Evolutionary conservation across 2,329 filamentous ascomycete species (phyloP).

Genomic region (Curvularia lunata): DNA sequence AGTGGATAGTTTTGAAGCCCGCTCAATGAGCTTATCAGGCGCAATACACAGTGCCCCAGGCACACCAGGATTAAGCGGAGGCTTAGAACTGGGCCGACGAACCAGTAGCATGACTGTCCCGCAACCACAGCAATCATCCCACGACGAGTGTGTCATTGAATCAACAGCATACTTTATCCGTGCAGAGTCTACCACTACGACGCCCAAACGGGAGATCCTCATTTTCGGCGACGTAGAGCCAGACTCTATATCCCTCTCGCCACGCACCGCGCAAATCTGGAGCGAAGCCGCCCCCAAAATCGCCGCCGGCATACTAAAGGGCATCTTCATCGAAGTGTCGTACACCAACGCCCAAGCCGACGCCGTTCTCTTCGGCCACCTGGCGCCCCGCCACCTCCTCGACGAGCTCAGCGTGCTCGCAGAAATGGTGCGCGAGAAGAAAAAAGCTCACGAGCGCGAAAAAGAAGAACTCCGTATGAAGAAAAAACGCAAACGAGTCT

Average conservation of each 20-base stretch:
- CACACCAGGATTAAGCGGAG: slow-evolving; percentile 38
- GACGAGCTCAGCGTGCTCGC: slow-evolving; percentile 78
- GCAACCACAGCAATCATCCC: slow-evolving; percentile 27
- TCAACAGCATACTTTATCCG: slow-evolving; percentile 94
- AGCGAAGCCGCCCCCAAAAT: slow-evolving; percentile 87
- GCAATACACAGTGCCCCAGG: slow-evolving; percentile 45
- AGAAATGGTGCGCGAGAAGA: slow-evolving; percentile 66
- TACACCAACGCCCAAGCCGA: slow-evolving; percentile 83
- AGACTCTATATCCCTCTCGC: slow-evolving; percentile 80
- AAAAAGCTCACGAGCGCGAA: slow-evolving; percentile 43
- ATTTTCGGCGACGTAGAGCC: slow-evolving; percentile 97
- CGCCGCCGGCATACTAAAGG: slow-evolving; percentile 71
- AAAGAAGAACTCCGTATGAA: slow-evolving; percentile 52
- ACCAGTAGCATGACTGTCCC: slow-evolving; percentile 21
- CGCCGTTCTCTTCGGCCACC: slow-evolving; percentile 82
- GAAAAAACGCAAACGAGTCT: slow-evolving; percentile 69
- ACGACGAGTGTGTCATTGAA: slow-evolving; percentile 72
- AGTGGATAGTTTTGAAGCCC: slow-evolving; percentile 34
- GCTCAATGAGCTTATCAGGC: slow-evolving; percentile 45
- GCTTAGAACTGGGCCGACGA: slow-evolving; percentile 27
- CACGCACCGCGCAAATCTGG: slow-evolving; percentile 85
- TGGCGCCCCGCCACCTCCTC: slow-evolving; percentile 82
- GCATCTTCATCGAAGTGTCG: slow-evolving; percentile 94
- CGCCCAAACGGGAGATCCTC: slow-evolving; percentile 69
- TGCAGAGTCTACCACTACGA: slow-evolving; percentile 59